A percentile compares a stretch with the other conserved stretches of the same genome.
Conservation (phyloP, 176 grass and related monocot species). For the Musa beccarii region DNA sequence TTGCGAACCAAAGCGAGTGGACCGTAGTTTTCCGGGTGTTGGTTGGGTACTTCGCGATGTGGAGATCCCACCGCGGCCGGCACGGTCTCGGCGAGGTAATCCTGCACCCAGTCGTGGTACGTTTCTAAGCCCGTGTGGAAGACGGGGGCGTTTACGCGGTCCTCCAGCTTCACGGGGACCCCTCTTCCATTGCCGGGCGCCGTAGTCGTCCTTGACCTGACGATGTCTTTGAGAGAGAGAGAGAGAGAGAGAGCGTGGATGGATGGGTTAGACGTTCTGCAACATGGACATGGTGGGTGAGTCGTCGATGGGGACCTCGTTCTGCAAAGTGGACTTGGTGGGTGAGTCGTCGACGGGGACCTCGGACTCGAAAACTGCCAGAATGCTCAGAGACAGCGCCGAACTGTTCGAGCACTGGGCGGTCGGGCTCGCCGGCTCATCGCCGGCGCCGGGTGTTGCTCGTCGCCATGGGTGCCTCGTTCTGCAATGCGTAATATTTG, state of each 20-base stretch:
- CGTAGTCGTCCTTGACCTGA: slow-evolving; percentile 26
- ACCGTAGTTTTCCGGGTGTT: too few relatives aligned
- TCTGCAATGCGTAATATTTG: too few relatives aligned
- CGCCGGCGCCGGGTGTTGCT: too few relatives aligned
- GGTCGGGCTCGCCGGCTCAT: slow-evolving; percentile 22
- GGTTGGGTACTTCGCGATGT: too few relatives aligned
- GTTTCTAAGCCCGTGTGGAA: slow-evolving; percentile 22
- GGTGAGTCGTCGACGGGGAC: slow-evolving; percentile 20
- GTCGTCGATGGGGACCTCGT: too few relatives aligned
- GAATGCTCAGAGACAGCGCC: slow-evolving; percentile 20
- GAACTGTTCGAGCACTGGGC: slow-evolving; percentile 34
- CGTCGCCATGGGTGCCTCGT: too few relatives aligned
- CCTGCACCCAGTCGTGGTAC: slow-evolving; percentile 24
- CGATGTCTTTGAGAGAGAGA: too few relatives aligned
- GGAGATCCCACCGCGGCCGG: slow-evolving; percentile 18
- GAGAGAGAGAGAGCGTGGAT: slow-evolving; percentile 25
- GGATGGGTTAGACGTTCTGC: slow-evolving; percentile 15
- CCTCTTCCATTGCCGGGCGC: slow-evolving; percentile 17
- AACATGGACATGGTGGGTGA: too few relatives aligned
- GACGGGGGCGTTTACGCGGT: slow-evolving; percentile 21
- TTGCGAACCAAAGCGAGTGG: too few relatives aligned
- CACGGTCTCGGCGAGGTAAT: slow-evolving; percentile 25
- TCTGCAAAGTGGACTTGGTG: slow-evolving; percentile 12
- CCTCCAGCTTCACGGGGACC: slow-evolving; percentile 23
- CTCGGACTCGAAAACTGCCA: slow-evolving; percentile 29